Conservation (phyloP, 192 early-diverging fungal genomes). For the Mortierella claussenii region DNA sequence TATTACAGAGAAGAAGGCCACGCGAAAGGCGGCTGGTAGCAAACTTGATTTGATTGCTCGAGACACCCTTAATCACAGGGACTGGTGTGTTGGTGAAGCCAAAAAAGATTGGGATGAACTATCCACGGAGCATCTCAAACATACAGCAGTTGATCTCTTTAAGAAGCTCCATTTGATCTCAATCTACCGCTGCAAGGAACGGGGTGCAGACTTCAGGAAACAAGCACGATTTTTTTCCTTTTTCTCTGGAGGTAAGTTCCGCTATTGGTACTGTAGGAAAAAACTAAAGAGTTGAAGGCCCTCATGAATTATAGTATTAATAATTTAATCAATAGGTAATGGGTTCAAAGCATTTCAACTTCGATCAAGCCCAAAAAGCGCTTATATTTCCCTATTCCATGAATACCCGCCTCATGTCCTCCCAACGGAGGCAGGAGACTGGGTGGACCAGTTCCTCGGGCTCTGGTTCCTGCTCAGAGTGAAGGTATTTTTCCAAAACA, state of each 20-base stretch:
- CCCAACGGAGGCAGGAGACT: constrained; percentile 9
- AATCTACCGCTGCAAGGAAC: constrained; percentile 10
- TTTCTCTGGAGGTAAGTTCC: constrained; percentile 11
- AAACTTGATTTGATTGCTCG: constrained; percentile 18
- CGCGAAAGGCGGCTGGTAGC: constrained; percentile 8
- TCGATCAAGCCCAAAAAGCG: constrained; percentile 6
- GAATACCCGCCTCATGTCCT: constrained; percentile 9
- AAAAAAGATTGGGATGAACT: constrained; percentile 17
- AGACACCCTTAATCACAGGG: constrained; percentile 16
- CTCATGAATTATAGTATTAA: background rate
- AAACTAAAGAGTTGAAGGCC: background rate
- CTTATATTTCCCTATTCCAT: constrained; percentile 7
- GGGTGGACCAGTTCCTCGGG: constrained; percentile 3
- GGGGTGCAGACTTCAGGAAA: constrained; percentile 4
- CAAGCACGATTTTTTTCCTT: constrained; percentile 11
- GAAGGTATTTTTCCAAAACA: constrained; percentile 11
- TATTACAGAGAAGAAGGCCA: background rate
- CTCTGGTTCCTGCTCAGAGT: constrained; percentile 7
- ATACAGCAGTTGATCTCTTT: constrained; percentile 12
- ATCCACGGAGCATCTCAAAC: background rate
- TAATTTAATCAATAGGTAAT: background rate
- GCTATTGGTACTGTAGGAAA: background rate
- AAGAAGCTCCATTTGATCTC: constrained; percentile 15
- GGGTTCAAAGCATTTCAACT: constrained; percentile 13
- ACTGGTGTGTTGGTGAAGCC: constrained; percentile 12